A percentile compares a stretch with the other conserved stretches of the same genome.
These are phyloP conservation scores for Thuidium tamariscinum DNA, from an alignment of 225 moss, liverwort and hornwort species.

Conservation along the genomic window DNA sequence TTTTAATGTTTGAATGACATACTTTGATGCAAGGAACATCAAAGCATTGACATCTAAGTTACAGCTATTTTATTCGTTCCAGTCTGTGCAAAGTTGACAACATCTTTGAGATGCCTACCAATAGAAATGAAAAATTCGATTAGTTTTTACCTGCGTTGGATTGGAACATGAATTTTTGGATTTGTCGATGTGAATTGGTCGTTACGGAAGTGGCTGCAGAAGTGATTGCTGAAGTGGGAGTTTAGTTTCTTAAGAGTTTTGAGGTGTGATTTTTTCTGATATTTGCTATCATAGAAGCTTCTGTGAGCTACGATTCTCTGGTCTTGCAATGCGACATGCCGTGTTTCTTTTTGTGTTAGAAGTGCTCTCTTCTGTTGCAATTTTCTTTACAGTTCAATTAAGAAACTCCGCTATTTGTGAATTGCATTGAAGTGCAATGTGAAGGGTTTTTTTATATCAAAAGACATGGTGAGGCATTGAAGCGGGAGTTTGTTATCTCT, in stretches of 20 bases:
- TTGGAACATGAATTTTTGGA: not conserved
- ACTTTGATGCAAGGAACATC: not conserved
- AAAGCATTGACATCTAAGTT: not conserved
- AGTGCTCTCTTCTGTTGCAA: not conserved
- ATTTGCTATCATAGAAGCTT: constrained; percentile 13
- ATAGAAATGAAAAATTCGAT: not conserved
- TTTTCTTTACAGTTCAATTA: not conserved
- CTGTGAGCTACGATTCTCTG: not conserved
- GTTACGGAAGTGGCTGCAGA: not conserved
- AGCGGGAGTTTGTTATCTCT: not conserved
- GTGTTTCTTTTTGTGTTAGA: not conserved
- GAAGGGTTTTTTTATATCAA: not conserved
- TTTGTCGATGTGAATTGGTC: not conserved
- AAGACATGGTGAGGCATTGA: not conserved
- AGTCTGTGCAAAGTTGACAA: not conserved
- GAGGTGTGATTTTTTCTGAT: not conserved
- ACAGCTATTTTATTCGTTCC: not conserved
- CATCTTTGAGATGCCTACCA: not conserved
- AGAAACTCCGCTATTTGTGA: not conserved
- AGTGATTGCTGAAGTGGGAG: too few species aligned
- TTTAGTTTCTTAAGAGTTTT: not conserved
- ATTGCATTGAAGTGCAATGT: not conserved
- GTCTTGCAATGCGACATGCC: not conserved
- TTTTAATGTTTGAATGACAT: not conserved
- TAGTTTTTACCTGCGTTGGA: not conserved